Evolutionary conservation across 1,284 basidiomycete genomes (phyloP).

Genomic region (Limonomyces culmigenus): DNA sequence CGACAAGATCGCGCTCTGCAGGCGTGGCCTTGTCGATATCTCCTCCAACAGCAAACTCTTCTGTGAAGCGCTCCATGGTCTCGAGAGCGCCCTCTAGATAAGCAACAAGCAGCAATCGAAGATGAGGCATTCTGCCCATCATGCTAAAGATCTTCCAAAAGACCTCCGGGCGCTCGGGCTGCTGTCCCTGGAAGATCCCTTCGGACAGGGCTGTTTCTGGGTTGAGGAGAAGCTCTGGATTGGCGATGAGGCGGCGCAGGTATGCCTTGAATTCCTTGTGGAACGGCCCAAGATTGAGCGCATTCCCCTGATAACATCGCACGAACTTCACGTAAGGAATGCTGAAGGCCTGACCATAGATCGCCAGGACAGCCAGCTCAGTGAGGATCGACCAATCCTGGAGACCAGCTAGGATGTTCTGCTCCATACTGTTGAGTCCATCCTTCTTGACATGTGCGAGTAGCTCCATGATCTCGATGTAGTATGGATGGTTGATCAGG

Average conservation of each 20-base stretch:
- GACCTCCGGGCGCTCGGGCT: constrained; percentile 11
- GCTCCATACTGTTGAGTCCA: background rate
- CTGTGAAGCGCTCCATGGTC: constrained; percentile 9
- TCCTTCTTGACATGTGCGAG: too few relatives aligned
- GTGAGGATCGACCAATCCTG: constrained; percentile 17
- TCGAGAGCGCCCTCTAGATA: constrained; percentile 10
- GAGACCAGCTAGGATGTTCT: constrained; percentile 12
- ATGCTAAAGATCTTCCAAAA: constrained; percentile 7
- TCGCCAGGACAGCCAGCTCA: constrained; percentile 16
- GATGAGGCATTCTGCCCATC: constrained; percentile 5
- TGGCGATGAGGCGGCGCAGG: constrained; percentile 7
- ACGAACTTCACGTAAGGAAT: constrained; percentile 8
- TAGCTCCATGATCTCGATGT: too few relatives aligned
- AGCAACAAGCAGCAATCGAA: constrained; percentile 3
- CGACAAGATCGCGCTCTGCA: constrained; percentile 5
- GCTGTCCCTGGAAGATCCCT: constrained; percentile 9
- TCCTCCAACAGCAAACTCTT: constrained; percentile 6
- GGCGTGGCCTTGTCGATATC: constrained; percentile 3
- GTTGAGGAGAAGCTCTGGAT: constrained; percentile 9
- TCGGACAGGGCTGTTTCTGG: constrained; percentile 4
- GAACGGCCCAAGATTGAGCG: constrained; percentile 7
- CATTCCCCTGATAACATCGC: constrained; percentile 4
- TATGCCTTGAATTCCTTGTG: constrained; percentile 6
- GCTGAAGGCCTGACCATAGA: constrained; percentile 12
- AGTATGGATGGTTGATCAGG: too few relatives aligned